Base-by-base conservation (phyloP, 169 alveolate species). In the Plasmodium knowlesi region DNA sequence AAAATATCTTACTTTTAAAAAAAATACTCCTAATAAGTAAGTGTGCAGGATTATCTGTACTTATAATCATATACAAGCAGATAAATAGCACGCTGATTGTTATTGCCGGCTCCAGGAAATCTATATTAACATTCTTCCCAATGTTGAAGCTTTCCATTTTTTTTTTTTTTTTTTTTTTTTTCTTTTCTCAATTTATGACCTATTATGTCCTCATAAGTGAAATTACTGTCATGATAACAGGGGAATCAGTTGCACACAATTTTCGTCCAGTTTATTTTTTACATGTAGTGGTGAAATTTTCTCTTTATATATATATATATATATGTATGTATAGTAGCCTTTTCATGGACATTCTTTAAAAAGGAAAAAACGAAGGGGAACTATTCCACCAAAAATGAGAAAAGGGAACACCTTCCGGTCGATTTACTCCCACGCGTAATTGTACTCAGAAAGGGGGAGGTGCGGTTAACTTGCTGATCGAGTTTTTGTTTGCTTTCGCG, bases 51-150 rank as follows among this genome's bases (percentile, higher is more conserved):
- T 76, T 88, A 14, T 79, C 83, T 22, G 76, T 78, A 39, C 89
- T 88, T 78, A 78, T 78, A 32, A 88, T 88, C 89, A 88, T 88
- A 37, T 88, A 88, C 43, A 88, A 79, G 46, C 86, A 88, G 28
- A 88, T 76, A 78, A 88, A 88, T 54, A 88, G 28, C 46, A 88
- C 94, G 70, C 94, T 53, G 41, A 78, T 57, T 12, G 94, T 88
- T 22, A 88, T 88, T 25, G 71, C 22, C 0, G 94, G 94, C 22
- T 88, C 94, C 73, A 88, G 50, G 39, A 88, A 57, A 78, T 88
- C 83, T 67, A 57, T 39, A 39, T 57, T 19, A 19, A 19, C 86
- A 88, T 46, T 61, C 22, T 79, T 57, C 28, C 39, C 71, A 54
- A 16, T 73, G 22, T 74, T 85, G 57, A 73, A 34, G 32, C 22